phyloP scores from a whole-genome alignment of 306 rosid species.

The Glycine soja region DNA sequence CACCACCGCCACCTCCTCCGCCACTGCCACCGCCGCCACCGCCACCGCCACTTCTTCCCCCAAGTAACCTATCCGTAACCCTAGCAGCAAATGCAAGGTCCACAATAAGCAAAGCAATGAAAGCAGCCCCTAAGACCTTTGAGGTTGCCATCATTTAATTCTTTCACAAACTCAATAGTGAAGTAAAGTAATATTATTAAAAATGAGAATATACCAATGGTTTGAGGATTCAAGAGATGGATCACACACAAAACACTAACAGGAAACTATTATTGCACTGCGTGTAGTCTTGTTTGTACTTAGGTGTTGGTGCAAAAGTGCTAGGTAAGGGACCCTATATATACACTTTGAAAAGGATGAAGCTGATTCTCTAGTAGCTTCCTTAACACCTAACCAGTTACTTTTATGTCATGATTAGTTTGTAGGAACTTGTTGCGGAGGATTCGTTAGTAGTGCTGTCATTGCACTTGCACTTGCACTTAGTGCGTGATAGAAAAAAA shows the following conservation, averaged over 20 bases:
- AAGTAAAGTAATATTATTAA: not conserved
- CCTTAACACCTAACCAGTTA: conserved; percentile 36
- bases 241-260: not conserved
- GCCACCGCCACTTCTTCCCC: conserved; percentile 42
- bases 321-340: conserved; percentile 52
- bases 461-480: not conserved
- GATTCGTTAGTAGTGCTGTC: conserved; percentile 52
- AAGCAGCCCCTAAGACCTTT: conserved; percentile 58
- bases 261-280: not conserved
- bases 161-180: conserved; percentile 12
- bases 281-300: not conserved
- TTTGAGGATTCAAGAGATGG: not conserved
- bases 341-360: conserved; percentile 49
- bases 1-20: conserved; percentile 43
- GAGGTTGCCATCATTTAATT: conserved; percentile 57
- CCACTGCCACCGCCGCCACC: conserved; percentile 40
- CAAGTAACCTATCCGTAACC: not conserved
- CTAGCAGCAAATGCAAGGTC: conserved; percentile 69
- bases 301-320: conserved; percentile 35
- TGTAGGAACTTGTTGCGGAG: conserved; percentile 38
- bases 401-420: not conserved
- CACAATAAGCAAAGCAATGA: conserved; percentile 65
- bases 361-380: conserved; percentile 56
- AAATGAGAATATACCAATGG: not conserved
- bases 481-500: not conserved